Conservation (phyloP, 75 land plant species). For the Ceratopteris richardii region DNA sequence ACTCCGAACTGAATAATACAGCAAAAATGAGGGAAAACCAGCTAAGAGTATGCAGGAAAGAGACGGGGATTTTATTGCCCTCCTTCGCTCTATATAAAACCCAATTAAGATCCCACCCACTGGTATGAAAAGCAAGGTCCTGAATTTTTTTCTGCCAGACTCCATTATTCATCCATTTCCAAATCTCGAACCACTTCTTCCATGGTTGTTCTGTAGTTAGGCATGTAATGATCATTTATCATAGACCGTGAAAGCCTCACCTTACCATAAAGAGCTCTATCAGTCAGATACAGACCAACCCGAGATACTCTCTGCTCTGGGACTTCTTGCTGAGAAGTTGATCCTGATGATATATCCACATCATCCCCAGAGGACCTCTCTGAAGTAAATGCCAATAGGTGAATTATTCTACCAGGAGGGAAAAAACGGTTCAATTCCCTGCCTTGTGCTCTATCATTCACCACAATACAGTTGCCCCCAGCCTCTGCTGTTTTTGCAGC, state of each 20-base stretch:
- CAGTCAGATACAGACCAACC: conserved; percentile 70
- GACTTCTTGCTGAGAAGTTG: background rate
- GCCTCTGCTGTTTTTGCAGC: conserved; percentile 42
- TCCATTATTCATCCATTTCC: conserved; percentile 26
- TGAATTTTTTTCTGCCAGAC: too few relatives aligned
- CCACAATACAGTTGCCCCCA: conserved; percentile 8
- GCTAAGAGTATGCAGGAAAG: too few relatives aligned
- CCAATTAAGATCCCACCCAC: too few relatives aligned
- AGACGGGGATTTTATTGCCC: too few relatives aligned
- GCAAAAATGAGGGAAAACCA: too few relatives aligned
- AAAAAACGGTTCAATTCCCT: conserved; percentile 43
- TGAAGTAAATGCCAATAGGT: conserved; percentile 44
- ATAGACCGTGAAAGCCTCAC: conserved; percentile 67
- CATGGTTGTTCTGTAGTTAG: conserved; percentile 72
- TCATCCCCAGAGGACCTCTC: conserved; percentile 15
- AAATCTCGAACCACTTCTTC: conserved; percentile 53
- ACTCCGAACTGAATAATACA: too few relatives aligned
- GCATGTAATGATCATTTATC: conserved; percentile 95
- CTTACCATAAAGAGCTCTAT: conserved; percentile 67
- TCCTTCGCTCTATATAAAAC: too few relatives aligned
- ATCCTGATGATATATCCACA: background rate
- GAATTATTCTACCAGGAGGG: conserved; percentile 86
- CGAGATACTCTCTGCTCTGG: conserved; percentile 3
- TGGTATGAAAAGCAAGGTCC: too few relatives aligned
- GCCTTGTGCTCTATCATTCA: conserved; percentile 12